A percentile compares a stretch with the other conserved stretches of the same genome.
These are phyloP conservation scores for Populus ilicifolia DNA, from an alignment of 345 rosid species.

Conservation along the genomic window DNA sequence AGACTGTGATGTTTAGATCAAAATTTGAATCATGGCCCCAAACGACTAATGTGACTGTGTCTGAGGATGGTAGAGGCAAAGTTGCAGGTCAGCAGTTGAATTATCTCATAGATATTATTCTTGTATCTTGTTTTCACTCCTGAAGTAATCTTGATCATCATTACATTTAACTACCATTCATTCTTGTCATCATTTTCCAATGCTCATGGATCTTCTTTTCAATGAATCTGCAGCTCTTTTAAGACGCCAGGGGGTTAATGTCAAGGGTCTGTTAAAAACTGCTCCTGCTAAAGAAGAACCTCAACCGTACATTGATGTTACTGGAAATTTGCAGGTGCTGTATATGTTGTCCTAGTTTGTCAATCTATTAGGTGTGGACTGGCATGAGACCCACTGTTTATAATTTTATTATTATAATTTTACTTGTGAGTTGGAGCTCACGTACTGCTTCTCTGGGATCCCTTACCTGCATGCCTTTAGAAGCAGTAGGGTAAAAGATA, in stretches of 20 bases:
- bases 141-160: not conserved
- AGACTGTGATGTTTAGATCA: constrained; percentile 81
- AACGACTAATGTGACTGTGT: constrained; percentile 52
- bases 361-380: not conserved
- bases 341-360: not conserved
- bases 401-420: too few species aligned
- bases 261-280: constrained; percentile 78
- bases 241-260: constrained; percentile 89
- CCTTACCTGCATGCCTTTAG: not conserved
- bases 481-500: constrained; percentile 2
- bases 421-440: not conserved
- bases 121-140: constrained; percentile 10
- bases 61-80: constrained; percentile 97
- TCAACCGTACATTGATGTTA: constrained; percentile 80
- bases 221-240: constrained; percentile 58
- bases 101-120: constrained; percentile 5
- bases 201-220: constrained; percentile 10
- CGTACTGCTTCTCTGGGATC: not conserved
- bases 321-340: constrained; percentile 88
- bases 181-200: constrained; percentile 2
- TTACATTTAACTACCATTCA: not conserved
- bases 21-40: constrained; percentile 93
- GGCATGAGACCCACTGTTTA: not conserved
- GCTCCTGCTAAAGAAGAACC: constrained; percentile 79
- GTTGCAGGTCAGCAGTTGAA: constrained; percentile 69